Evolutionary conservation across 148 eudicot species (phyloP).

Genomic region (Chenopodium suecicum): DNA sequence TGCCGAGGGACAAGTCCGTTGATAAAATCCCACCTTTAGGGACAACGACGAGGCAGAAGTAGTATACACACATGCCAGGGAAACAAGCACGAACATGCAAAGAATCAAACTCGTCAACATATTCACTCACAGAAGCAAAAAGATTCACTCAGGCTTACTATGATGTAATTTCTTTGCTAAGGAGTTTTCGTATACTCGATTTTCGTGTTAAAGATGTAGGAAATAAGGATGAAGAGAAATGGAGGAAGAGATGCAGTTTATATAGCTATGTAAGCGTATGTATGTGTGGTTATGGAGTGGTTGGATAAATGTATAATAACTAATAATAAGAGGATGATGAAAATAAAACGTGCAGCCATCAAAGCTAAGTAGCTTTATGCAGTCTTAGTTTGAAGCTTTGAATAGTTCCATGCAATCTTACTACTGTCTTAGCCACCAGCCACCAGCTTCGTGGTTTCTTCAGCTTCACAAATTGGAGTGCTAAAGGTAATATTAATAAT

Average conservation of each 20-base stretch:
- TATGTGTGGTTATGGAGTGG: neutral
- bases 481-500: too few relatives aligned
- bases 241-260: slow-evolving; percentile 7
- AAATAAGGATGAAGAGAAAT: neutral
- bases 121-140: neutral
- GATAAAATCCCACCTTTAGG: slow-evolving; percentile 31
- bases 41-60: neutral
- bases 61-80: neutral
- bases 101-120: neutral
- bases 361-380: neutral
- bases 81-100: neutral
- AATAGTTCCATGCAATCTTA: slow-evolving; percentile 1
- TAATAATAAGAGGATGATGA: neutral
- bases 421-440: neutral
- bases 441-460: neutral
- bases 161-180: neutral
- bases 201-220: neutral
- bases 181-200: too few relatives aligned
- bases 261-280: neutral
- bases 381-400: slow-evolving; percentile 8
- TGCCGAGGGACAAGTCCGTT: slow-evolving; percentile 30
- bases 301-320: neutral
- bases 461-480: neutral
- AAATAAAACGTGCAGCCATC: neutral
- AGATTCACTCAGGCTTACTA: neutral